Evolutionary conservation across 331 rosid genomes (phyloP).

Genomic region (Cydonia oblonga): DNA sequence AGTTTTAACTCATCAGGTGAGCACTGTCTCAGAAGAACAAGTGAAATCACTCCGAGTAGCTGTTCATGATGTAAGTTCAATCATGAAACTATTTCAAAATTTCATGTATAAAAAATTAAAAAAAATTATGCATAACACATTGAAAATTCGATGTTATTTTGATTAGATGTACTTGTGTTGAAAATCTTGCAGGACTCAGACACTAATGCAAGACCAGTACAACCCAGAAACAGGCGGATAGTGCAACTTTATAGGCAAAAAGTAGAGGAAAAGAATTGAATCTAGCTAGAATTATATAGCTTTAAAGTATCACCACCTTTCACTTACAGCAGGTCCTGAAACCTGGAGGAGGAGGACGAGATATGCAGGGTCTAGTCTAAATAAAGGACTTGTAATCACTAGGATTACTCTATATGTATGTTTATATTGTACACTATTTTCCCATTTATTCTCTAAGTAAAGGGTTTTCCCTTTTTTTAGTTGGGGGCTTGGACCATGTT

Average conservation of each 20-base stretch:
- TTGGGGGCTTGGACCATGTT: neutral
- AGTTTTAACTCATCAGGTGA: slow-evolving; percentile 24
- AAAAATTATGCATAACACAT: neutral
- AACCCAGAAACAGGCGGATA: slow-evolving; percentile 28
- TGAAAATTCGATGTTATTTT: neutral
- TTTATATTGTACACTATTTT: neutral
- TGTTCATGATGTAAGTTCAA: slow-evolving; percentile 63
- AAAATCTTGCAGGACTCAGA: slow-evolving; percentile 31
- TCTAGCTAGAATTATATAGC: neutral
- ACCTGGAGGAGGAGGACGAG: neutral
- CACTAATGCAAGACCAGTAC: slow-evolving; percentile 57
- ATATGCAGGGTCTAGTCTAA: neutral
- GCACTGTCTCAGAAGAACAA: slow-evolving; percentile 40
- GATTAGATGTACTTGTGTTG: neutral
- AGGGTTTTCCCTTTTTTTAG: neutral
- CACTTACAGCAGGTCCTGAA: neutral
- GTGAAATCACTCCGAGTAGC: slow-evolving; percentile 39
- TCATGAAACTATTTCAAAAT: neutral
- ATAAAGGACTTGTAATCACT: neutral
- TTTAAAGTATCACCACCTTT: neutral
- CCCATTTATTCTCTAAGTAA: neutral
- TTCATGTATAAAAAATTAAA: no score
- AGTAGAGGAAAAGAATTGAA: neutral
- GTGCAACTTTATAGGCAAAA: slow-evolving; percentile 25
- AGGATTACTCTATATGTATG: neutral